Evolutionary conservation across 352 stramenopile species (phyloP).

Genomic region (Aphanomyces astaci): DNA sequence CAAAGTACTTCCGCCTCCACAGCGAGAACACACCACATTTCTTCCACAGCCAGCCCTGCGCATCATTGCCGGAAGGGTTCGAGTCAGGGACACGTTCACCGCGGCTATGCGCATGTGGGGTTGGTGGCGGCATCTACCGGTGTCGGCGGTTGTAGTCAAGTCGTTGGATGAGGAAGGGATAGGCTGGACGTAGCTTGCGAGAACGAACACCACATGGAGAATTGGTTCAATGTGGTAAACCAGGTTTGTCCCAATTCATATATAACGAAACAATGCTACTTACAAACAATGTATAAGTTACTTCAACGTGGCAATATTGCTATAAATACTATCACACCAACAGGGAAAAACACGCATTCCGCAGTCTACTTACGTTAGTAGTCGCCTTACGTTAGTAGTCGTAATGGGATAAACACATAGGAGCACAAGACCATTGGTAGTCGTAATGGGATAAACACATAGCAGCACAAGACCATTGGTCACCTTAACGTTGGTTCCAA

Average conservation of each 20-base stretch:
- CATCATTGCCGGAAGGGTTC: constrained; percentile 42
- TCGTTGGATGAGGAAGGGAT: background rate
- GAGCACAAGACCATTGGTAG: no score
- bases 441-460: no score
- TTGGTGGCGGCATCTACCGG: background rate
- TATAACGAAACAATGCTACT: background rate
- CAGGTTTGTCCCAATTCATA: background rate
- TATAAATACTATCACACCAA: no score
- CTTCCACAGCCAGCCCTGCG: constrained; percentile 79
- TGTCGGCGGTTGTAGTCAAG: background rate
- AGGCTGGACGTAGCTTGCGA: background rate
- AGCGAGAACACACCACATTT: constrained; percentile 71
- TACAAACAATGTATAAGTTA: no score
- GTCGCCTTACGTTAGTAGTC: no score
- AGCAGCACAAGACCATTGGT: no score
- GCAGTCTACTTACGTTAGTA: no score
- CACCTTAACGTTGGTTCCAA: no score
- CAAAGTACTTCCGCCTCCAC: constrained; percentile 81
- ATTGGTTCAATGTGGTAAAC: background rate
- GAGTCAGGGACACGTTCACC: background rate
- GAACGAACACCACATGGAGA: background rate
- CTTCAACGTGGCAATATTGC: no score
- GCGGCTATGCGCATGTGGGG: background rate
- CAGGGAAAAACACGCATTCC: no score
- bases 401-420: no score